Evolutionary conservation across 768 basidiomycete species (phyloP), one percentile per base, ranked within the genome.

Genomic region (Lactarius evosmus): DNA sequence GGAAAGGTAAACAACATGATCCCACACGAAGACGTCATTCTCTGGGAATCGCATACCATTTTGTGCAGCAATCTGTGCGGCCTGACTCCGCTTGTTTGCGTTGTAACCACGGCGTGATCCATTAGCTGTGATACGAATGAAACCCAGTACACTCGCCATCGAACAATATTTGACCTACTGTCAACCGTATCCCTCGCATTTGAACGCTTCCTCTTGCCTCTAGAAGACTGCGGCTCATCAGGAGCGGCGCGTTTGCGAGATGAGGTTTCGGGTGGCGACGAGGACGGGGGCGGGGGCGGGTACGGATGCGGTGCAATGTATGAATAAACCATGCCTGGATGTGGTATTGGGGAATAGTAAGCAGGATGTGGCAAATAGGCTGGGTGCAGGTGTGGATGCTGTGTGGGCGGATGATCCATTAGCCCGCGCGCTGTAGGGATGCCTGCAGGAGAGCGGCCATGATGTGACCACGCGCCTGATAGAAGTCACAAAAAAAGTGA

Each of bases 31-130:
- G 53, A 46, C 32, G 40, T 30, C 33, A 66, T 60, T 60, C 53
- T 56, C 44, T 51, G 49, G 40, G 56, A 56, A 57, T 36, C 52
- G 61, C 78, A 62, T 70, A 89, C 88, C 85, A 69, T 84, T 86
- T 71, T 85, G 82, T 49, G 84, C 83, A 33, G 82, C 80, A 69
- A 84, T 83, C 69, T 85, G 82, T 2, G 85, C 86, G 29, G 85
- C 84, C 62, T 90, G 88, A 66, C 75, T 85, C 62, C 88, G 86
- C 74, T 88, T 90, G 78, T 86, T 89, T 58, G 85, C 77, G 66
- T 81, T 87, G 69, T 85, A 86, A 49, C 86, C 88, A 68, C 87
- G 84, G 75, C 84, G 85, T 41, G 85, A 83, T 51, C 82, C 66
- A 17, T 66, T 71, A 60, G 67, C 58, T 58, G 25, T 16, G 34